Percentiles rank a stretch among this genome's conserved stretches.
These are phyloP conservation scores for Penicillium arizonense DNA, from an alignment of 495 filamentous ascomycete genomes.

Conservation along the genomic window DNA sequence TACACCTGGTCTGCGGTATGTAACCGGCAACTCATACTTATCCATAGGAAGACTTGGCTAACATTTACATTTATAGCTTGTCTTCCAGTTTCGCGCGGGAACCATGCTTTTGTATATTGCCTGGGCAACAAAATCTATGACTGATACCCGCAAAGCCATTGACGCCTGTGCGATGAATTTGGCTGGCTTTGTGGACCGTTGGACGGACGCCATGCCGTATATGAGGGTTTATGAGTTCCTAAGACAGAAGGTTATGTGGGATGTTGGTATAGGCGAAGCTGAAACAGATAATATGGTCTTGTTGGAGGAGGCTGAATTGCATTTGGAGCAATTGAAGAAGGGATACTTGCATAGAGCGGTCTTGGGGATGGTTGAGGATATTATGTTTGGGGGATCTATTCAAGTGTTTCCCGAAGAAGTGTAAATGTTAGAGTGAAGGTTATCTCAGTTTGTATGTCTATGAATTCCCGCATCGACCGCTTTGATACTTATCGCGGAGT, in stretches of 20 bases:
- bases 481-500: slow-evolving; percentile 9
- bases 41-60: background rate
- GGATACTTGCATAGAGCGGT: slow-evolving; percentile 30
- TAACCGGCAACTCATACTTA: background rate
- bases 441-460: too few species aligned
- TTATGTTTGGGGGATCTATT: slow-evolving; percentile 18
- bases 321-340: slow-evolving; percentile 24
- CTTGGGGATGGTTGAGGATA: slow-evolving; percentile 34
- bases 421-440: too few species aligned
- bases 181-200: slow-evolving; percentile 25
- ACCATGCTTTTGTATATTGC: slow-evolving; percentile 34
- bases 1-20: slow-evolving; percentile 38
- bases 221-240: slow-evolving; percentile 23
- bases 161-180: slow-evolving; percentile 22
- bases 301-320: slow-evolving; percentile 17
- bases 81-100: slow-evolving; percentile 32
- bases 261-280: background rate
- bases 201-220: slow-evolving; percentile 29
- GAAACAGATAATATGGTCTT: background rate
- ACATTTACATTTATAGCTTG: slow-evolving; percentile 17
- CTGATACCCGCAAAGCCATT: slow-evolving; percentile 19
- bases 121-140: slow-evolving; percentile 20
- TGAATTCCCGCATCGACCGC: too few species aligned
- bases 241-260: slow-evolving; percentile 11
- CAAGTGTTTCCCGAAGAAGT: background rate